phyloP scores from a whole-genome alignment of 2,329 filamentous ascomycete genomes.

The Coniochaeta sp. region DNA sequence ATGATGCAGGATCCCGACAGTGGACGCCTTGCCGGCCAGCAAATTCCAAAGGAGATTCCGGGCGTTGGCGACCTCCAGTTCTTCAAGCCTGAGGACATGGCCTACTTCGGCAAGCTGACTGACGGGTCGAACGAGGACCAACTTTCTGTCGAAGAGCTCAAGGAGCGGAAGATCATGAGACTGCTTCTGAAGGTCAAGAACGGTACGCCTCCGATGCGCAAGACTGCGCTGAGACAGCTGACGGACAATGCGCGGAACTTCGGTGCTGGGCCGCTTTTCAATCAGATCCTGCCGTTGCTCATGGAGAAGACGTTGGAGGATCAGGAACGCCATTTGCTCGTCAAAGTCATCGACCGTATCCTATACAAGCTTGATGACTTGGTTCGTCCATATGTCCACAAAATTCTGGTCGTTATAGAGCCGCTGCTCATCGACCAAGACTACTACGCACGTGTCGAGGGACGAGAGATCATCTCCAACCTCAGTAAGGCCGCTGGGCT shows the following conservation, averaged over 20 bases:
- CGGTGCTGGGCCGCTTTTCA: slow-evolving; percentile 87
- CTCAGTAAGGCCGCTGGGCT: slow-evolving; percentile 93
- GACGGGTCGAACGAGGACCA: slow-evolving; percentile 89
- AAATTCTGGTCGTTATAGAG: slow-evolving; percentile 97
- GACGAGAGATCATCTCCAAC: slow-evolving; percentile 97
- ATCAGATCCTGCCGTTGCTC: slow-evolving; percentile 90
- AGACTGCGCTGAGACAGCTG: slow-evolving; percentile 92
- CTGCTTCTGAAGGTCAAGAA: slow-evolving; percentile 98
- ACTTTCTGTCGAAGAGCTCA: slow-evolving; percentile 88
- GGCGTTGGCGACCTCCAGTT: slow-evolving; percentile 95
- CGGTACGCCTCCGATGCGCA: slow-evolving; percentile 95
- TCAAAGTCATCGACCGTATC: slow-evolving; percentile 98
- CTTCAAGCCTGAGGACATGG: slow-evolving; percentile 98
- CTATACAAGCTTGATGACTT: slow-evolving; percentile 97
- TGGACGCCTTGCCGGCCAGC: slow-evolving; percentile 73
- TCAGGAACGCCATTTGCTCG: slow-evolving; percentile 93
- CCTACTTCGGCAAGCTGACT: slow-evolving; percentile 95
- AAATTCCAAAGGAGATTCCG: slow-evolving; percentile 89
- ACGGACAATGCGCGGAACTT: slow-evolving; percentile 97
- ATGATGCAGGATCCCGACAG: slow-evolving; percentile 97
- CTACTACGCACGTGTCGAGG: slow-evolving; percentile 97
- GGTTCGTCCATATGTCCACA: slow-evolving; percentile 93
- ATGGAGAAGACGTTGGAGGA: slow-evolving; percentile 99
- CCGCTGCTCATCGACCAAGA: slow-evolving; percentile 99
- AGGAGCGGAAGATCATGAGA: slow-evolving; percentile 98